Conservation (phyloP, 352 stramenopile genomes). For the Phytophthora aleatoria region DNA sequence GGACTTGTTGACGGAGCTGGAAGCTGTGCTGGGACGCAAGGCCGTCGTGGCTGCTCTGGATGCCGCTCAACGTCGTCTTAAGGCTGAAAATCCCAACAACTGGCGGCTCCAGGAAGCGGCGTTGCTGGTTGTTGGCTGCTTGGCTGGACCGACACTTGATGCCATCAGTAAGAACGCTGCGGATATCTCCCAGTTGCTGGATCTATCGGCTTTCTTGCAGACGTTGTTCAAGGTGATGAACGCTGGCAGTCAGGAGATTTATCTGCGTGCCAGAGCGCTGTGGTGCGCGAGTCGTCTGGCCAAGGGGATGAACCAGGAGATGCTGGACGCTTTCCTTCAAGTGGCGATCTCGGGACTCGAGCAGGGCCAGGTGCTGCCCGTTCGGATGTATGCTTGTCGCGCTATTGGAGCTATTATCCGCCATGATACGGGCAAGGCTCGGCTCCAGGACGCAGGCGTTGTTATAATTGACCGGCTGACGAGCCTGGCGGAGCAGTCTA, state of each 20-base stretch:
- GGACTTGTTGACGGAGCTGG: conserved; percentile 67
- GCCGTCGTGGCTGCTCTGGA: conserved; percentile 58
- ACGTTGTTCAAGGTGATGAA: conserved; percentile 86
- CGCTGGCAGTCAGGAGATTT: conserved; percentile 61
- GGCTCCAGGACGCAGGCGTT: conserved; percentile 51
- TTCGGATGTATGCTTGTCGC: conserved; percentile 81
- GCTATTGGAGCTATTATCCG: conserved; percentile 73
- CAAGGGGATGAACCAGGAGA: conserved; percentile 70
- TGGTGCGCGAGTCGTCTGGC: conserved; percentile 83
- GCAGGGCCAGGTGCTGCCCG: conserved; percentile 67
- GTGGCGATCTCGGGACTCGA: conserved; percentile 78
- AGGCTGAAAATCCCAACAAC: conserved; percentile 45
- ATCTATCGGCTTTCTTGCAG: conserved; percentile 68
- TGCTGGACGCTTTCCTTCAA: conserved; percentile 74
- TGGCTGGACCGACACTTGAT: conserved; percentile 65
- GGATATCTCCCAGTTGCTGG: conserved; percentile 54
- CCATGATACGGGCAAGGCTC: conserved; percentile 60
- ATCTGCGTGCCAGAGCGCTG: conserved; percentile 73
- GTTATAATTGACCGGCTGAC: conserved; percentile 67
- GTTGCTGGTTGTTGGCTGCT: conserved; percentile 67
- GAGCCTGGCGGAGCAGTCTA: conserved; percentile 59
- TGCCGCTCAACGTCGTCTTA: conserved; percentile 68
- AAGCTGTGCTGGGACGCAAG: conserved; percentile 67
- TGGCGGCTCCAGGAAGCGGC: conserved; percentile 82
- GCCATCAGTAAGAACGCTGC: conserved; percentile 56